Conservation (phyloP, 202 grass and related monocot species). For the Eragrostis tef region DNA sequence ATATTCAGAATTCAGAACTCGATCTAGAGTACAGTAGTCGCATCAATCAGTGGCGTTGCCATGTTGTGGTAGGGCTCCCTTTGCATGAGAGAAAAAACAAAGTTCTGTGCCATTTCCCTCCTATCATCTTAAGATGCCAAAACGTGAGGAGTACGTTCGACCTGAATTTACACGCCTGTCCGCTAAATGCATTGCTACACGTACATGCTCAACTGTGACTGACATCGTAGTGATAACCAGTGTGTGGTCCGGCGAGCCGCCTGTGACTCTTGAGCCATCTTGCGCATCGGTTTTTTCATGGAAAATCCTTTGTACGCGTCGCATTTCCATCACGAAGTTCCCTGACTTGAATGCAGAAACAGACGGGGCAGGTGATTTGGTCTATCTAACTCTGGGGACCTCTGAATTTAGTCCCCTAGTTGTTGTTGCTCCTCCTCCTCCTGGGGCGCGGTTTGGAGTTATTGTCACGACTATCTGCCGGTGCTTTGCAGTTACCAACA, state of each 20-base stretch:
- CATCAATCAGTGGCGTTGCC: conserved; percentile 1
- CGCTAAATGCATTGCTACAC: neutral
- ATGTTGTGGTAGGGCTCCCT: conserved; percentile 27
- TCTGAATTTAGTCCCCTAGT: conserved; percentile 36
- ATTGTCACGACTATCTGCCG: conserved; percentile 38
- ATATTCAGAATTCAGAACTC: conserved; percentile 21
- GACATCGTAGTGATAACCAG: neutral
- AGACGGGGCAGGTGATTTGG: conserved; percentile 6
- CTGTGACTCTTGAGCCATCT: neutral
- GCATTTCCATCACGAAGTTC: neutral
- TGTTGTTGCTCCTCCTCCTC: conserved; percentile 1
- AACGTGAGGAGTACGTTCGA: neutral
- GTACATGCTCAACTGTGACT: neutral
- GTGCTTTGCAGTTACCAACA: conserved; percentile 20
- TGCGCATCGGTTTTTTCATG: neutral
- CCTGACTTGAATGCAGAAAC: conserved; percentile 41
- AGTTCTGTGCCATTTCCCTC: conserved; percentile 1
- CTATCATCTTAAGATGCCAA: neutral
- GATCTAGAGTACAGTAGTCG: conserved; percentile 13
- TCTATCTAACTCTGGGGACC: conserved; percentile 48
- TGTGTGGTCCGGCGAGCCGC: neutral
- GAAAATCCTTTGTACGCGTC: neutral
- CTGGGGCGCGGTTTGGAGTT: conserved; percentile 46
- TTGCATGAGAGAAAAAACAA: conserved; percentile 32
- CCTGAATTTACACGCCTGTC: neutral